Evolutionary conservation across 2,329 filamentous ascomycete species (phyloP).

Genomic region (Leptographium flavum): DNA sequence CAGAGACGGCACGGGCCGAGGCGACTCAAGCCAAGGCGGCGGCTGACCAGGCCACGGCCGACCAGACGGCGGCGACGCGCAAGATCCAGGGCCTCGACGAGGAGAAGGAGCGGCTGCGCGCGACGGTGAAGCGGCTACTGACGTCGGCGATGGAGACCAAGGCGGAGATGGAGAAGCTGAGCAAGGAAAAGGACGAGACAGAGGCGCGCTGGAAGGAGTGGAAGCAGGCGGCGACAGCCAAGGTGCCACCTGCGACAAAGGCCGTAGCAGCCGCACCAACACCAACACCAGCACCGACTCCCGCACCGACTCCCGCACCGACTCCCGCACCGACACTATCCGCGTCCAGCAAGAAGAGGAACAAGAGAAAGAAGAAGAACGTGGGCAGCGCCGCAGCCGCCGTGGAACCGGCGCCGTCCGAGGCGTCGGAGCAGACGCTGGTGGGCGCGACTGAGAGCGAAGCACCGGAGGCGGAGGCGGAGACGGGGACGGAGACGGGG

Average conservation of each 20-base stretch:
- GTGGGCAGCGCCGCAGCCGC: slow-evolving; percentile 16
- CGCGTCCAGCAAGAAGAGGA: slow-evolving; percentile 56
- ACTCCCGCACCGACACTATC: neutral
- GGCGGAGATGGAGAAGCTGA: slow-evolving; percentile 26
- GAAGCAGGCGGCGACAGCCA: neutral
- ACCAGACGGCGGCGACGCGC: slow-evolving; percentile 21
- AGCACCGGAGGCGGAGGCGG: slow-evolving; percentile 13
- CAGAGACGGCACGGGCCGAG: neutral
- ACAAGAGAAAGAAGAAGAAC: slow-evolving; percentile 67
- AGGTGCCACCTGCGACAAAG: neutral
- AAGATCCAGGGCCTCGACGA: slow-evolving; percentile 23
- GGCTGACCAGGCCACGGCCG: neutral
- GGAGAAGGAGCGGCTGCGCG: slow-evolving; percentile 21
- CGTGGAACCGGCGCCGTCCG: slow-evolving; percentile 21
- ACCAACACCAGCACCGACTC: neutral
- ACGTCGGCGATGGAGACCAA: slow-evolving; percentile 30
- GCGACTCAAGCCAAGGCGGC: neutral
- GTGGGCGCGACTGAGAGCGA: slow-evolving; percentile 12
- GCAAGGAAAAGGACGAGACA: slow-evolving; percentile 13
- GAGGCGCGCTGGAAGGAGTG: slow-evolving; percentile 3
- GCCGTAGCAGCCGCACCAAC: slow-evolving; percentile 3
- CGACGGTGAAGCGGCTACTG: slow-evolving; percentile 26
- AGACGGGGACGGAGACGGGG: slow-evolving; percentile 1
- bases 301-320: neutral
- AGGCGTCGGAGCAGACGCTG: slow-evolving; percentile 13